A percentile compares a stretch with the other conserved stretches of the same genome.
Conservation (phyloP, 495 filamentous ascomycete species). For the Neurospora sp. region DNA sequence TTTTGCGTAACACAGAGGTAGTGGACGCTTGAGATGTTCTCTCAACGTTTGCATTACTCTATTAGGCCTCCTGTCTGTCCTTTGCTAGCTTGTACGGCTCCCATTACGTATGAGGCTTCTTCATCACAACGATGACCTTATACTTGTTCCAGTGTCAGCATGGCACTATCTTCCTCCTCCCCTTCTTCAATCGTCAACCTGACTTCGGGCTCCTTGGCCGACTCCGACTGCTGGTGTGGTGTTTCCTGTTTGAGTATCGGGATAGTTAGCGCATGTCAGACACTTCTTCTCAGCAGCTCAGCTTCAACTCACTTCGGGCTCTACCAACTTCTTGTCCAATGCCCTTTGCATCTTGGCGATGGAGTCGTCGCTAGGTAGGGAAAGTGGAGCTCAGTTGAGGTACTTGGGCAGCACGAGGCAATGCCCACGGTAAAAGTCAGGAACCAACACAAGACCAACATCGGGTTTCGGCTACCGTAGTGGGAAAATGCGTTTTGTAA, state of each 20-base stretch:
- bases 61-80: not conserved
- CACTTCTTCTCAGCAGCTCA: no score
- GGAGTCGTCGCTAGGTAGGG: not conserved
- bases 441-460: constrained; percentile 18
- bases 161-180: not conserved
- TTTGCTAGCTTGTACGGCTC: not conserved
- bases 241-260: not conserved
- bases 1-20: not conserved
- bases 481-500: no score
- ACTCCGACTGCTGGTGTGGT: not conserved
- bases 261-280: not conserved
- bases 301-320: not conserved
- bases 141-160: not conserved
- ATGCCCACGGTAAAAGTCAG: constrained; percentile 5
- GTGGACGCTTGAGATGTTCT: not conserved
- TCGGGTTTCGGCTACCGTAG: constrained; percentile 4
- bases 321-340: not conserved
- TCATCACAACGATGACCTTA: not conserved
- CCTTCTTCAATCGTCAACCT: not conserved
- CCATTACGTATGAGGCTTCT: not conserved
- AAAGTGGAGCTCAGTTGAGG: constrained; percentile 57
- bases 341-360: not conserved
- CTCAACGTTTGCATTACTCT: not conserved
- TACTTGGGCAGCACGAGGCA: constrained; percentile 24
- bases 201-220: not conserved